Conservation (phyloP, 1,284 basidiomycete species). For the Sanghuangporus weigelae region DNA sequence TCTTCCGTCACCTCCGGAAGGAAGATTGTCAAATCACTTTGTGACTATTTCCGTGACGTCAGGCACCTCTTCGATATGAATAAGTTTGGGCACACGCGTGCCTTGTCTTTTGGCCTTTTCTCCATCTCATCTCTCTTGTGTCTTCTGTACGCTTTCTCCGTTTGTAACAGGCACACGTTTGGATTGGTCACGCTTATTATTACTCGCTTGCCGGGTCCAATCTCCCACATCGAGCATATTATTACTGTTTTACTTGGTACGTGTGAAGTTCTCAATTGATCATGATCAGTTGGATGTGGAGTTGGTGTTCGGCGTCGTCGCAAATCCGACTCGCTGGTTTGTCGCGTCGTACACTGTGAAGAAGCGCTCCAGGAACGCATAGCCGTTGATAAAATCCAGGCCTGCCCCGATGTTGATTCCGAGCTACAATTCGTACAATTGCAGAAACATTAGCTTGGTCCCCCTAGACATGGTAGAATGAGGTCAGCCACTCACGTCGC, state of each 20-base stretch:
- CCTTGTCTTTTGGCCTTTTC: no score
- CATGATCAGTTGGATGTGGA: constrained; percentile 38
- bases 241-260: not conserved
- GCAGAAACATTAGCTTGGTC: constrained; percentile 22
- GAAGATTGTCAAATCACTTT: no score
- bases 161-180: no score
- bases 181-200: no score
- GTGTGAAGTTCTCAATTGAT: constrained; percentile 8
- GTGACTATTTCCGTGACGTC: no score
- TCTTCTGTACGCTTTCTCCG: no score
- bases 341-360: constrained; percentile 61
- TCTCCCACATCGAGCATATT: no score
- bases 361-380: constrained; percentile 45
- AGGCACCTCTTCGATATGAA: no score
- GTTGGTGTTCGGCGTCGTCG: constrained; percentile 38
- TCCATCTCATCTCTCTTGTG: no score
- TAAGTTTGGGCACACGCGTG: no score
- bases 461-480: constrained; percentile 30
- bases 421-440: constrained; percentile 18
- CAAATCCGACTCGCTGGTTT: constrained; percentile 43
- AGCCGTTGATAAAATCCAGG: constrained; percentile 33
- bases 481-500: constrained; percentile 13
- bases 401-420: constrained; percentile 23
- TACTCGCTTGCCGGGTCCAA: no score
- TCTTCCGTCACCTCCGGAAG: no score